Evolutionary conservation across 768 basidiomycete species (phyloP).

Genomic region (Podaxis sp.): DNA sequence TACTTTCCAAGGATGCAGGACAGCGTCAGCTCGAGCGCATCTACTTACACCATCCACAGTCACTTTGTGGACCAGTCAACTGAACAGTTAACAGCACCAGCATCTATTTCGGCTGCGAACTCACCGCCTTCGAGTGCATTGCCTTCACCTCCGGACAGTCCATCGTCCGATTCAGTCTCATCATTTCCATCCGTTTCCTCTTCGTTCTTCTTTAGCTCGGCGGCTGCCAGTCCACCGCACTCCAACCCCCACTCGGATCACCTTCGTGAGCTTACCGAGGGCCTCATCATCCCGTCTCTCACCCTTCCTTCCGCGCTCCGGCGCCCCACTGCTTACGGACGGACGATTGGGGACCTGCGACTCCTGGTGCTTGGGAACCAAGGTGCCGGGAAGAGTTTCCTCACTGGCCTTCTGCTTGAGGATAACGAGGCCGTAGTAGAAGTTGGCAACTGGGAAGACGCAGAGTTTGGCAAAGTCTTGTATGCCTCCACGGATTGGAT

Average conservation of each 20-base stretch:
- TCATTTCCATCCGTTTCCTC: constrained; percentile 71
- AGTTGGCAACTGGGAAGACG: constrained; percentile 52
- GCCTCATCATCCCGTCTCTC: constrained; percentile 68
- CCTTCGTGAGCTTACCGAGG: constrained; percentile 17
- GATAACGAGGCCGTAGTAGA: constrained; percentile 71
- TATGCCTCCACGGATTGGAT: constrained; percentile 70
- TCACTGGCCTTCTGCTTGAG: constrained; percentile 47
- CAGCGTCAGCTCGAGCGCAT: constrained; percentile 33
- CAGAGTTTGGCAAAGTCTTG: constrained; percentile 30
- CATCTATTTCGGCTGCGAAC: constrained; percentile 34
- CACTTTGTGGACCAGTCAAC: constrained; percentile 14
- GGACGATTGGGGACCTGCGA: constrained; percentile 59
- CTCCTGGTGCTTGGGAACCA: constrained; percentile 49
- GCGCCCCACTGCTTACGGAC: constrained; percentile 62
- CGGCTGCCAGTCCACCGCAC: constrained; percentile 61
- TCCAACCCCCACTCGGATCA: constrained; percentile 32
- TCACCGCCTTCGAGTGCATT: constrained; percentile 45
- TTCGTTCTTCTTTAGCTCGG: constrained; percentile 77
- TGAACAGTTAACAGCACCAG: constrained; percentile 10
- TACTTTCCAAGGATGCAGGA: constrained; percentile 22
- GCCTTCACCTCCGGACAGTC: constrained; percentile 61
- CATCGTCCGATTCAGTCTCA: constrained; percentile 55
- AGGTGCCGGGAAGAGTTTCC: constrained; percentile 38
- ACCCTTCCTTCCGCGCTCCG: constrained; percentile 57
- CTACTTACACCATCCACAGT: constrained; percentile 28